Evolutionary conservation across 2,329 filamentous ascomycete genomes (phyloP).

Genomic region (Ophiostoma quercus): DNA sequence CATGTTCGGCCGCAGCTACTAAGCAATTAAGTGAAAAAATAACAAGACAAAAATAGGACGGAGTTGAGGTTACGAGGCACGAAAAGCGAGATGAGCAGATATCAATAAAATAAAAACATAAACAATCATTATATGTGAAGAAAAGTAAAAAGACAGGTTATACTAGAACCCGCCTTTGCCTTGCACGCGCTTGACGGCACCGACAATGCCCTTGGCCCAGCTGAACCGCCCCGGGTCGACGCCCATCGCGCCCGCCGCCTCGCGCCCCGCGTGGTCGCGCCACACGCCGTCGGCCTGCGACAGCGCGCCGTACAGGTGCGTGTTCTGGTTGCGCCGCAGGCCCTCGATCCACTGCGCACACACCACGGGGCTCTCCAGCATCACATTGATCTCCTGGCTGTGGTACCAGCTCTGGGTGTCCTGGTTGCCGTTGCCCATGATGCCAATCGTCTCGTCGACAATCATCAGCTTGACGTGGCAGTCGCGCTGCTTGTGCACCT

Average conservation of each 20-base stretch:
- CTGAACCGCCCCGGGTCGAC: slow-evolving; percentile 50
- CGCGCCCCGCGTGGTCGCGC: slow-evolving; percentile 49
- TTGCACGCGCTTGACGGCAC: slow-evolving; percentile 53
- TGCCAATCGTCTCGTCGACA: slow-evolving; percentile 61
- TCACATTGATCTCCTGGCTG: slow-evolving; percentile 69
- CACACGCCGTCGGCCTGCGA: slow-evolving; percentile 54
- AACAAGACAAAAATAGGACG: background rate
- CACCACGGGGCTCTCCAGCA: slow-evolving; percentile 60
- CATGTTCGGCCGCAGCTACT: slow-evolving; percentile 80
- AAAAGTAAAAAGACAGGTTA: background rate
- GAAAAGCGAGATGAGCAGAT: background rate
- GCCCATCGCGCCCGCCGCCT: slow-evolving; percentile 48
- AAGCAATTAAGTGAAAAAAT: slow-evolving; percentile 26
- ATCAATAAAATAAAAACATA: background rate
- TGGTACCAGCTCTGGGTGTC: slow-evolving; percentile 79
- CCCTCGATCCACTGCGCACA: slow-evolving; percentile 59
- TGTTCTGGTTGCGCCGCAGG: slow-evolving; percentile 55
- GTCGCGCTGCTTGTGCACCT: slow-evolving; percentile 58
- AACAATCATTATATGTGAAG: background rate
- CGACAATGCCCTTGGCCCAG: slow-evolving; percentile 54
- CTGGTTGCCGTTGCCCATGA: slow-evolving; percentile 72
- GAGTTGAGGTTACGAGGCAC: background rate
- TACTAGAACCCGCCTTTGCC: slow-evolving; percentile 50
- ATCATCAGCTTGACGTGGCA: slow-evolving; percentile 78
- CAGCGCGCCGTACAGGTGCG: slow-evolving; percentile 52